A percentile compares a stretch with the other conserved stretches of the same genome.
Evolutionary conservation across 2,329 filamentous ascomycete species (phyloP).

Genomic region (Scopulariopsis brevicaulis): DNA sequence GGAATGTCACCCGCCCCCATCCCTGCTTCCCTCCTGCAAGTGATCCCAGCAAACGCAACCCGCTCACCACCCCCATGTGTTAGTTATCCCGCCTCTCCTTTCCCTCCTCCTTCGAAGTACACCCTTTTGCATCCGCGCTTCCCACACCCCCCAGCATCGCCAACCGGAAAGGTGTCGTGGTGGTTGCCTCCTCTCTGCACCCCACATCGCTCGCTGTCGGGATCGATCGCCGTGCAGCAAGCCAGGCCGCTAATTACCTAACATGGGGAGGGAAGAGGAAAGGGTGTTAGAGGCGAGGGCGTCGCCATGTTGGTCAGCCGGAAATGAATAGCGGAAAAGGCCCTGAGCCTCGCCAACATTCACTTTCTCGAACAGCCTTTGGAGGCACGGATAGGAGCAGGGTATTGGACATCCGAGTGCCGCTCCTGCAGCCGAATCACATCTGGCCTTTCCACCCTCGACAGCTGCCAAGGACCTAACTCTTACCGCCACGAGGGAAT

Average conservation of each 20-base stretch:
- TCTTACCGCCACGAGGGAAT: no score
- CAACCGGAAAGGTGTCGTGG: background rate
- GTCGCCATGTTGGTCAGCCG: background rate
- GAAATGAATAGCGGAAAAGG: background rate
- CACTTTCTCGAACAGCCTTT: no score
- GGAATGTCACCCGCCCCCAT: background rate
- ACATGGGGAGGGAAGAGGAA: background rate
- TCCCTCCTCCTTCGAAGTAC: background rate
- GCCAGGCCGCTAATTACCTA: background rate
- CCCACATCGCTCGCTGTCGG: background rate
- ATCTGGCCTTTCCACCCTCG: no score
- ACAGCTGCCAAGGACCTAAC: no score
- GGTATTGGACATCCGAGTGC: no score
- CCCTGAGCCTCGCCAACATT: no score
- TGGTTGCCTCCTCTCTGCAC: background rate
- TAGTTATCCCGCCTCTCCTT: background rate
- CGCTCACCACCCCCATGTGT: background rate
- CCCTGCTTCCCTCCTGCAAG: background rate
- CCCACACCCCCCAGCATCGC: background rate
- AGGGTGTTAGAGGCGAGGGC: background rate
- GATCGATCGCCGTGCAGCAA: background rate
- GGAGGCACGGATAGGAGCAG: no score
- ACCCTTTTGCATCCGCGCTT: background rate
- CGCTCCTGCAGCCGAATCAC: no score
- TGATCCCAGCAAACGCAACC: background rate